These are phyloP conservation scores for Penicillium parvum DNA, from an alignment of 495 filamentous ascomycete genomes.

Conservation along the genomic window DNA sequence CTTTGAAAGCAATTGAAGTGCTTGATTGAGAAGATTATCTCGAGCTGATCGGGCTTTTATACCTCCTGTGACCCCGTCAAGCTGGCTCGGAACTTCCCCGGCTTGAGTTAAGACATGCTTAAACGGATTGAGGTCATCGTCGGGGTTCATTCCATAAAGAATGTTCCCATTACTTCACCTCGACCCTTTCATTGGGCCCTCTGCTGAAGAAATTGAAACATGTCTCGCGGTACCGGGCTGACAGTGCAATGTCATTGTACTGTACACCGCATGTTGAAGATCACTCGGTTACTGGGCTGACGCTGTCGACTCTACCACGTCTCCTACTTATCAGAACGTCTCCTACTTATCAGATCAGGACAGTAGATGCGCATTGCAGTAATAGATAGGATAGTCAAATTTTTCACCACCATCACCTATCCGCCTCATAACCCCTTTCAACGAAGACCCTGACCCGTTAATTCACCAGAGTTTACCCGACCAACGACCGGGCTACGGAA, in stretches of 20 bases:
- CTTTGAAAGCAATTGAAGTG: neutral
- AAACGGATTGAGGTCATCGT: constrained; percentile 4
- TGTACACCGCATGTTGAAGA: neutral
- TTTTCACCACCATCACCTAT: no score
- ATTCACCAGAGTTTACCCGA: neutral
- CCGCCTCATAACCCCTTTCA: no score
- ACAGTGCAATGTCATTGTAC: no score
- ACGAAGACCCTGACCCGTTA: no score
- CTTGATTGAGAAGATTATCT: neutral
- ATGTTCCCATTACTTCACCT: neutral
- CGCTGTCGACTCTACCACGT: no score
- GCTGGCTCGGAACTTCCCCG: neutral
- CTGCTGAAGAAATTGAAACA: constrained; percentile 10
- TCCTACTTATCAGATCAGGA: no score
- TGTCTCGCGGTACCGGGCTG: no score
- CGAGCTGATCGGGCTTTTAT: neutral
- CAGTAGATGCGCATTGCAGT: no score
- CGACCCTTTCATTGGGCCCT: constrained; percentile 5
- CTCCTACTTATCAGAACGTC: no score
- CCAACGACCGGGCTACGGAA: neutral
- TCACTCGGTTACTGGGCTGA: neutral
- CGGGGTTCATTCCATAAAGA: constrained; percentile 4
- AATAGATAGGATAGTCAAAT: no score
- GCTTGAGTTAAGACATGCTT: constrained; percentile 11
- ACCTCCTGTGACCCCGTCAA: neutral